Conservation (phyloP, 768 basidiomycete species). For the Amanita muscaria region DNA sequence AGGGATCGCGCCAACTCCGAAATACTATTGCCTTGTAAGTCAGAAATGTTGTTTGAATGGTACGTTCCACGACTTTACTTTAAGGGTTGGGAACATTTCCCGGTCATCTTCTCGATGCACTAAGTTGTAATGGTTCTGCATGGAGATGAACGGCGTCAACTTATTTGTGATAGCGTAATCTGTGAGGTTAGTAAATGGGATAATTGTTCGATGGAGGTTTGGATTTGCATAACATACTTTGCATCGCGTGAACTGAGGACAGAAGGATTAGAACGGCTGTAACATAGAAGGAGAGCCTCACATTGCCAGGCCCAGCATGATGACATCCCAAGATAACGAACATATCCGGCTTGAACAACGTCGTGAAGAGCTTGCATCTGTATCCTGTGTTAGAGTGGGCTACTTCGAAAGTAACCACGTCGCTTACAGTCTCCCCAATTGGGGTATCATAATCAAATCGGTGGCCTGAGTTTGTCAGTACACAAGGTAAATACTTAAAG, state of each 20-base stretch:
- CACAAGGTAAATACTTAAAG: slow-evolving; percentile 5
- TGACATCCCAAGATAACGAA: slow-evolving; percentile 51
- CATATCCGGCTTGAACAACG: slow-evolving; percentile 56
- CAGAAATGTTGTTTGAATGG: no score
- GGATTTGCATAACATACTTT: slow-evolving; percentile 27
- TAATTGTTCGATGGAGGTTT: no score
- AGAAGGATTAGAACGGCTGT: neutral
- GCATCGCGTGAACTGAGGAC: slow-evolving; percentile 42
- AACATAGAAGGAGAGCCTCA: slow-evolving; percentile 15
- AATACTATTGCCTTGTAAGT: no score
- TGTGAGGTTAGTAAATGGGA: slow-evolving; percentile 13
- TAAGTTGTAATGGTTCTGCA: slow-evolving; percentile 61
- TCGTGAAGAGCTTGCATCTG: slow-evolving; percentile 65
- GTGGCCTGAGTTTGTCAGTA: slow-evolving; percentile 32
- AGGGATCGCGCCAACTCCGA: slow-evolving; percentile 48
- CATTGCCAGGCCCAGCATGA: slow-evolving; percentile 50
- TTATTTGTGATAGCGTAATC: slow-evolving; percentile 55
- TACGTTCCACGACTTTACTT: slow-evolving; percentile 22
- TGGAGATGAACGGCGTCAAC: slow-evolving; percentile 54
- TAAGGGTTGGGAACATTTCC: slow-evolving; percentile 53
- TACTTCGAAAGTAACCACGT: neutral
- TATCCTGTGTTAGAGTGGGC: neutral
- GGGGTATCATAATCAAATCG: slow-evolving; percentile 51
- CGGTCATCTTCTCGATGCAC: slow-evolving; percentile 60
- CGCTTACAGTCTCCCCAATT: slow-evolving; percentile 42